phyloP scores from a whole-genome alignment of 805 yeast genomes.

The Scheffersomyces stipitis region DNA sequence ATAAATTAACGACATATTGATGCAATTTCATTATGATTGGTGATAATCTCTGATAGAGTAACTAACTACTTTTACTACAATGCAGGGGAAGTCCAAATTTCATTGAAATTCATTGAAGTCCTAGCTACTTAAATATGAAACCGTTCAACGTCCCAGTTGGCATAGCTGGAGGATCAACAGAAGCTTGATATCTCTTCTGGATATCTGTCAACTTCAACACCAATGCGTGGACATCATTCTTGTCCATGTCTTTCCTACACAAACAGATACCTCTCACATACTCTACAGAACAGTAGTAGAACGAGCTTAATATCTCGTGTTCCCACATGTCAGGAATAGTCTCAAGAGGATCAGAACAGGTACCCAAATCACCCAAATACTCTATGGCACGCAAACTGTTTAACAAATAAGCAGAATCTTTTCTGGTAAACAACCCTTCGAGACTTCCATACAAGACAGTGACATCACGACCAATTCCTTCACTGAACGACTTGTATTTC shows the following conservation, averaged over 20 bases:
- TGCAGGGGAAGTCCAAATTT: no score
- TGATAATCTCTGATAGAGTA: no score
- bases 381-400: slow-evolving; percentile 42
- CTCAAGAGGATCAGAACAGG: slow-evolving; percentile 34
- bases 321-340: slow-evolving; percentile 52
- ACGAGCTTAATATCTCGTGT: slow-evolving; percentile 55
- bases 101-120: no score
- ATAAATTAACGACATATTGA: no score
- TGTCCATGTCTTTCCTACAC: slow-evolving; percentile 46
- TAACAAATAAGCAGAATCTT: slow-evolving; percentile 38
- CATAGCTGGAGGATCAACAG: slow-evolving; percentile 32
- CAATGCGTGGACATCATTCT: slow-evolving; percentile 25
- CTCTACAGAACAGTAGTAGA: slow-evolving; percentile 75
- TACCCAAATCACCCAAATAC: slow-evolving; percentile 38
- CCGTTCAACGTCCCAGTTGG: slow-evolving; percentile 35
- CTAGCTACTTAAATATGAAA: slow-evolving; percentile 13
- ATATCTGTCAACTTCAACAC: slow-evolving; percentile 27
- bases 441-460: slow-evolving; percentile 36
- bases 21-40: no score
- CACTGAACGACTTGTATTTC: slow-evolving; percentile 37
- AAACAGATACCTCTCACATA: slow-evolving; percentile 65
- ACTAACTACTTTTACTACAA: no score
- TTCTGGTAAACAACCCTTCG: slow-evolving; percentile 38
- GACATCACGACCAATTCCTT: slow-evolving; percentile 39
- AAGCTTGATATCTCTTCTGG: slow-evolving; percentile 29